Evolutionary conservation across 805 yeast genomes (phyloP).

Genomic region (Pichia exigua): DNA sequence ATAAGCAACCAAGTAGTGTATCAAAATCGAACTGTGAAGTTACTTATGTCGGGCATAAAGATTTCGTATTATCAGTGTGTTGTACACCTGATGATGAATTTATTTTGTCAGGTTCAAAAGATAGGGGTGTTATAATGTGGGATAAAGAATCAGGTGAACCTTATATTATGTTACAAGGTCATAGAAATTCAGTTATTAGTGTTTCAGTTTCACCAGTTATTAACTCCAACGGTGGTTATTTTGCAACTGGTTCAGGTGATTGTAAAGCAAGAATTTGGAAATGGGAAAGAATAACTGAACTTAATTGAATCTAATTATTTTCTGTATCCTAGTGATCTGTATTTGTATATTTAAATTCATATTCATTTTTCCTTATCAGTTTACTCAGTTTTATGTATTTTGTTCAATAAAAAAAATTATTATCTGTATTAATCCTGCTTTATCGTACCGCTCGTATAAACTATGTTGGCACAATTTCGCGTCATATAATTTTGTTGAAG

Average conservation of each 20-base stretch:
- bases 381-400: background rate
- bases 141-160: constrained; percentile 89
- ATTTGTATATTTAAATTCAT: background rate
- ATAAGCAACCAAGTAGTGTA: constrained; percentile 35
- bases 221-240: constrained; percentile 59
- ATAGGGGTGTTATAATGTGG: constrained; percentile 96
- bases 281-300: constrained; percentile 42
- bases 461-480: background rate
- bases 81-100: constrained; percentile 89
- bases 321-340: constrained; percentile 4
- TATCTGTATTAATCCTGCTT: background rate
- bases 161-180: constrained; percentile 92
- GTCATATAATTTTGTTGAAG: background rate
- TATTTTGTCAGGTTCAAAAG: constrained; percentile 90
- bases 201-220: constrained; percentile 86
- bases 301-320: constrained; percentile 3
- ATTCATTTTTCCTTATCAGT: background rate
- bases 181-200: constrained; percentile 88
- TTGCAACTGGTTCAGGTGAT: constrained; percentile 97
- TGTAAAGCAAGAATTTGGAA: constrained; percentile 97
- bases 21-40: constrained; percentile 66
- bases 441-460: background rate
- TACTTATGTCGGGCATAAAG: constrained; percentile 93
- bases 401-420: background rate
- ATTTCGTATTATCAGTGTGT: constrained; percentile 89